These are phyloP conservation scores for Beauveria varroae DNA, from an alignment of 2,329 filamentous ascomycete genomes.

Conservation along the genomic window DNA sequence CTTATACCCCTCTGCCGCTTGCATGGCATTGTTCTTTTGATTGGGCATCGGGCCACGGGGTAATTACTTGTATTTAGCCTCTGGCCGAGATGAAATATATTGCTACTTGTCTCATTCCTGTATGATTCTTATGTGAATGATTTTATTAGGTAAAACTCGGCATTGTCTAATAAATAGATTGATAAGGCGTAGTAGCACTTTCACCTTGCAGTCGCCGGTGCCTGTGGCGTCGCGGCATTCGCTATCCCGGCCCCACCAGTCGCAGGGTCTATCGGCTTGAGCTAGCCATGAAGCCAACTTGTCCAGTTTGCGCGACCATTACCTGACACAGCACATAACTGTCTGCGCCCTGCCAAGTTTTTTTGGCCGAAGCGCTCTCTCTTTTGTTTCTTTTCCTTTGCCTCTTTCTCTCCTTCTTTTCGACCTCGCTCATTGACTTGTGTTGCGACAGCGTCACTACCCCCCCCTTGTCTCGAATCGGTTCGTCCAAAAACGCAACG, in stretches of 20 bases:
- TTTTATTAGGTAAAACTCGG: no score
- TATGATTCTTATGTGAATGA: neutral
- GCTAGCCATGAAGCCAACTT: conserved; percentile 9
- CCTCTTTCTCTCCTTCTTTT: neutral
- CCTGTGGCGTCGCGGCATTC: neutral
- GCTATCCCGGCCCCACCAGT: neutral
- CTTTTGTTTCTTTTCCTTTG: neutral
- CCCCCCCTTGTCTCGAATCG: no score
- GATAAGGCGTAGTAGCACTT: neutral
- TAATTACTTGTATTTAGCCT: conserved; percentile 10
- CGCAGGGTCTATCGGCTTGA: neutral
- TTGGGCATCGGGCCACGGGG: conserved; percentile 9
- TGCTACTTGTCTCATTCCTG: neutral
- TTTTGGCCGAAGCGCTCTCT: neutral
- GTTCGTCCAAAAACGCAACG: neutral
- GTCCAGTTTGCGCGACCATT: conserved; percentile 3
- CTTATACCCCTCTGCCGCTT: conserved; percentile 9
- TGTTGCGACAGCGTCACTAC: neutral
- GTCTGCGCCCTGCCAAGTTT: neutral
- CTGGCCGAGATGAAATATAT: conserved; percentile 11
- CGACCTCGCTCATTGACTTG: neutral
- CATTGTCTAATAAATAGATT: neutral
- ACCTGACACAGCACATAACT: neutral
- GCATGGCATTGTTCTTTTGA: conserved; percentile 8
- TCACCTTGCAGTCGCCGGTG: neutral